Base-by-base conservation (phyloP, 805 yeast species). In the Komagataella populi region DNA sequence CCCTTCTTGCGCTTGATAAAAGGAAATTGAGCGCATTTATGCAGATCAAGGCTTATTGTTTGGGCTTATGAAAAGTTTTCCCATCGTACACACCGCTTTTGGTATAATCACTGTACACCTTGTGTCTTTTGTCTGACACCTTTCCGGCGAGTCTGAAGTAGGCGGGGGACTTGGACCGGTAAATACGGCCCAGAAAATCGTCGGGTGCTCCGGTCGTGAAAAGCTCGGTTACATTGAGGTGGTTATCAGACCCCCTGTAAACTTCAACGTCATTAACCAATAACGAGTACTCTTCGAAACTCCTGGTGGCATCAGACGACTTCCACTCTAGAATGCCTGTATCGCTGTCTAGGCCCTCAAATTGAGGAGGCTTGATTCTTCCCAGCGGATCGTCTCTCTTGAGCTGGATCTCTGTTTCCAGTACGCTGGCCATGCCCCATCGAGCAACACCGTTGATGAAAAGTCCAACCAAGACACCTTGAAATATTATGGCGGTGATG, bases 371-470 rank as follows among this genome's bases (percentile, higher is more conserved):
- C 14, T 66, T 56, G 23, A 74, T 59, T 45, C 59, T 63, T 0
- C 80, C 80, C 47, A 78, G 75, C 0, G 95, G 90, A 57, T 86
- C 96, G 17, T 84, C 84, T 56, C 97, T 71, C 52, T 80, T 63
- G 47, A 90, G 63, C 2, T 86, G 74, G 4, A 72, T 67, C 23
- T 76, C 76, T 0, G 96, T 87, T 60, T 91, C 96, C 1, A 86
- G 80, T 52, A 91, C 80, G 12, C 96, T 81, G 2, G 95, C 97
- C 59, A 85, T 81, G 52, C 93, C 97, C 99, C 99, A 91, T 52
- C 95, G 71, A 0, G 95, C 79, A 1, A 87, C 80, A 0, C 99
- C 99, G 20, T 90, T 84, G 5, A 89, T 71, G 49, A 85, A 73
- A 47, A 91, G 69, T 0, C 97, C 99, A 0, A 87, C 63, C 22